phyloP scores from a whole-genome alignment of 202 grass and related monocot species.

The Miscanthus sacchariflorus region DNA sequence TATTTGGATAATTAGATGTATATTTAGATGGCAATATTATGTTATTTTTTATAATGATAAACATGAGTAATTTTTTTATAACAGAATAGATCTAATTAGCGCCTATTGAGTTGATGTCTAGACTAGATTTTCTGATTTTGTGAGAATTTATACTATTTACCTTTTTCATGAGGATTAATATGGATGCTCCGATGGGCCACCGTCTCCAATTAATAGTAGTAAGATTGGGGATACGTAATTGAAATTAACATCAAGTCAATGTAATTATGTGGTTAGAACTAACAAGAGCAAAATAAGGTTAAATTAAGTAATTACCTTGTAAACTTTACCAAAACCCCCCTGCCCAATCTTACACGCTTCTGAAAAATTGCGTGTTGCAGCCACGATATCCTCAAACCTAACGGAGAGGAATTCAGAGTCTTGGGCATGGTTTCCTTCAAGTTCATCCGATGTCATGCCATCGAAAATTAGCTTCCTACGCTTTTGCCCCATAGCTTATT shows the following conservation, averaged over 20 bases:
- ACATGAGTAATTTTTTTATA: no score
- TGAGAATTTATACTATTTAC: no score
- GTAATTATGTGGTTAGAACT: not conserved
- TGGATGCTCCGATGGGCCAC: no score
- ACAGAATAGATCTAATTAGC: no score
- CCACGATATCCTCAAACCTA: slow-evolving; percentile 31
- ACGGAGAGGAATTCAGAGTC: slow-evolving; percentile 33
- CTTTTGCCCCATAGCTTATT: not conserved
- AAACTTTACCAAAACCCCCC: slow-evolving; percentile 65
- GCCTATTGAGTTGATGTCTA: no score
- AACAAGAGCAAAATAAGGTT: not conserved
- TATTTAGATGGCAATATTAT: no score
- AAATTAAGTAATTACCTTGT: slow-evolving; percentile 42
- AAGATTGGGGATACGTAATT: not conserved
- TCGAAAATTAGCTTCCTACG: not conserved
- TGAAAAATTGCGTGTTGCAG: slow-evolving; percentile 45
- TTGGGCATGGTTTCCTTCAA: not conserved
- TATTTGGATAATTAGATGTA: no score
- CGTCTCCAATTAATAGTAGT: no score
- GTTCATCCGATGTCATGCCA: not conserved
- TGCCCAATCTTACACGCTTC: slow-evolving; percentile 42
- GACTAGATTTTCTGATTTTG: no score
- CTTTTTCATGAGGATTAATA: no score
- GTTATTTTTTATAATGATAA: no score
- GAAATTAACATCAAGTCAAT: not conserved